phyloP scores from a whole-genome alignment of 2,329 filamentous ascomycete species.

The Paraconiothyrium brasiliense region DNA sequence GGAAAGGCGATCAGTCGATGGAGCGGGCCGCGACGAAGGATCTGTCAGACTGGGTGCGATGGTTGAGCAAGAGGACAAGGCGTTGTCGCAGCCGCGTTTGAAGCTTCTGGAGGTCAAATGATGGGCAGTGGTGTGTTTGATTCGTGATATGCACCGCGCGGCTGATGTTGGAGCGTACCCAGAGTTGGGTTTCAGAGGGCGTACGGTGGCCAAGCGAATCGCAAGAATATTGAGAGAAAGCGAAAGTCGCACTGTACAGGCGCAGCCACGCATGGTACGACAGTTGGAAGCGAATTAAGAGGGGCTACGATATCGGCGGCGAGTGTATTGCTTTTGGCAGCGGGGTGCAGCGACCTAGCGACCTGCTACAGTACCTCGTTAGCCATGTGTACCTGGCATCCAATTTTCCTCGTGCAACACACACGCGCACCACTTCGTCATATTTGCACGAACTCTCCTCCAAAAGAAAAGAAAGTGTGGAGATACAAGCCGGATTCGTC shows the following conservation, averaged over 20 bases:
- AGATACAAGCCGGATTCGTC: background rate
- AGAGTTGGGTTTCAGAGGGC: background rate
- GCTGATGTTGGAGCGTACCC: conserved; percentile 1
- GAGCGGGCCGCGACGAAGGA: conserved; percentile 2
- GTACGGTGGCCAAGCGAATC: background rate
- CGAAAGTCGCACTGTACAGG: conserved; percentile 3
- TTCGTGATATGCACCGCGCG: conserved; percentile 2
- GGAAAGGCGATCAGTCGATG: background rate
- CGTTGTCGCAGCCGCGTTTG: conserved; percentile 4
- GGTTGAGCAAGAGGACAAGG: background rate
- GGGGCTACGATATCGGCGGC: conserved; percentile 4
- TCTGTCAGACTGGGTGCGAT: background rate
- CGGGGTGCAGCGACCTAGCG: background rate
- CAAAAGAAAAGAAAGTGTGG: conserved; percentile 6
- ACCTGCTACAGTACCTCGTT: background rate
- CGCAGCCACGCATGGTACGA: background rate
- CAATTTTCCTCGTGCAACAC: background rate
- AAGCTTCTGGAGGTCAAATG: conserved; percentile 12
- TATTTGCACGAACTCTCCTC: background rate
- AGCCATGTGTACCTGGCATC: background rate
- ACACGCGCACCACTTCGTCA: background rate
- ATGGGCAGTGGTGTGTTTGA: background rate
- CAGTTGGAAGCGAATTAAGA: background rate
- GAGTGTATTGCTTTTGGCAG: background rate
- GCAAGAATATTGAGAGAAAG: background rate